Base-by-base conservation (phyloP, 1,284 basidiomycete genomes). In the Austropuccinia psidii region DNA sequence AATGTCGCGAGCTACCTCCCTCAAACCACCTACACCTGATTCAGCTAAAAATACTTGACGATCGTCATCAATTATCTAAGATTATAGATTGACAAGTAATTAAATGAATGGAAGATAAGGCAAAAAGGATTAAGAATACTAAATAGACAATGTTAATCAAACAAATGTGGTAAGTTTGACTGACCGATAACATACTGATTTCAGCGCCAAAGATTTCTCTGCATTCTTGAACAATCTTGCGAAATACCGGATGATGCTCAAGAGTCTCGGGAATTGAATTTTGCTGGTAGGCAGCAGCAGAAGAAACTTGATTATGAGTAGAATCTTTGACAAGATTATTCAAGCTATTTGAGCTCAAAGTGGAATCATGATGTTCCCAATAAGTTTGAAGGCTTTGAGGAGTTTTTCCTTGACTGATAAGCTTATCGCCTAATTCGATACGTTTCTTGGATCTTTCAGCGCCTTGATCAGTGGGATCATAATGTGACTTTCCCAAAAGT, bases 21-120 rank as follows among this genome's bases (percentile, higher is more conserved):
- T 24, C 21, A 21, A 45, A 33, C 60, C 70, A 21, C 41, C 61
- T 24, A 62, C 37, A 24, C 61, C 61, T 29, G 70, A 73, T 43
- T 64, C 61, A 3, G 78, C 79, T 31, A 79, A 75, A 76, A 79
- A 79, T 33, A 79, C 72, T 66, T 79, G 78, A 27, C 74, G 68
- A 15, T 79, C 77, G 31, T 78, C 77, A 66, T 78, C 77, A 33
- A 79, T 75, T 33, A 73, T 58, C 70, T 73, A n/a, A n/a, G n/a
- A n/a, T n/a, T n/a, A n/a, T n/a, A n/a, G n/a, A n/a, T n/a, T n/a
- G n/a, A n/a, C n/a, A n/a, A n/a, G 17, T 7, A 49, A 2, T 2
- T 11, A 8, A 57, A 27, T 19, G 41, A 55, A 68, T 24, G 31
- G 35, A 31, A 19, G 13, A 19, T 27, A 0, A 8, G 35, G 19